Evolutionary conservation across 192 early-diverging fungal genomes (phyloP), one percentile per base, ranked within the genome.

Genomic region (Globomyces pollinis-pini): DNA sequence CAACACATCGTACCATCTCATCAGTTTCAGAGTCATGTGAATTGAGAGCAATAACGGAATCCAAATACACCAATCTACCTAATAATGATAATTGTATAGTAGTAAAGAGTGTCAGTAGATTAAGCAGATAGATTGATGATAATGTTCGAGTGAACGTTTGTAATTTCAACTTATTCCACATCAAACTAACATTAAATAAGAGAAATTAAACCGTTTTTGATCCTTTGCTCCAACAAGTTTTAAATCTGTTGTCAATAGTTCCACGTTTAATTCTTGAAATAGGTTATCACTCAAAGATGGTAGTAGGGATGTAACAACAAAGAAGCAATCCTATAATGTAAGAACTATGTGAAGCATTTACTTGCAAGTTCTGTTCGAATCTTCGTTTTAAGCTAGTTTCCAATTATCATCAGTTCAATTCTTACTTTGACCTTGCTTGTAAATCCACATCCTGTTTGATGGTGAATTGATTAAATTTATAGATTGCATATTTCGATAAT

Each of bases 291-390:
- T 79, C 32, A 95, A 67, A 23, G 85, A 85, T 0, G 92, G 90
- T 38, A 96, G 66, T 32, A 94, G 77, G 30, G 87, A 83, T 58
- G 85, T 67, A n/a, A 94, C 86, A 3, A 87, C 87, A 53, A 90
- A 91, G 18, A 80, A 68, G 67, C 91, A 93, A 74, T 98, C 95
- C 45, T 85, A n/a, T n/a, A n/a, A n/a, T n/a, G n/a, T n/a, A n/a
- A n/a, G n/a, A n/a, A n/a, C n/a, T n/a, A n/a, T n/a, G n/a, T n/a
- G n/a, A n/a, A n/a, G n/a, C n/a, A n/a, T n/a, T n/a, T n/a, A n/a
- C n/a, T n/a, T n/a, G 80, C 62, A 91, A 90, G 71, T 94, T 94
- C 76, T 94, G 90, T 60, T 94, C 88, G 67, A 95, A 98, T 13
- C 94, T 83, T 49, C 88, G 74, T 44, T 85, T 88, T 52, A 94